Conservation (phyloP, 1,284 basidiomycete genomes). For the Sparassis latifolia region DNA sequence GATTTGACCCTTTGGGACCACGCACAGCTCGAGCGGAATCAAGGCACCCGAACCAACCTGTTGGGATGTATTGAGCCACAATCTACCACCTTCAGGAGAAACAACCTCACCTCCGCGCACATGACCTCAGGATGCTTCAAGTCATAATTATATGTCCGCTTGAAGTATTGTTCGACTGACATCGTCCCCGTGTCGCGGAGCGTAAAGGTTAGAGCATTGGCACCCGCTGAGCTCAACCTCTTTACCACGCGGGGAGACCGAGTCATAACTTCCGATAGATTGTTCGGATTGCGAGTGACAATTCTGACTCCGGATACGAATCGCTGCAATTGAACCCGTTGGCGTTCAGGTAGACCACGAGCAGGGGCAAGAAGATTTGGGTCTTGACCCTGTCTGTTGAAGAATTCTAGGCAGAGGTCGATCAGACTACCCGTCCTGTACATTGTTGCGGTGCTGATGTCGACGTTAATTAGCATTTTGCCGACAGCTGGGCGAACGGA, state of each 20-base stretch:
- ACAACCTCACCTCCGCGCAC: conserved; percentile 50
- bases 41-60: conserved; percentile 63
- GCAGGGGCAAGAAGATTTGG: conserved; percentile 36
- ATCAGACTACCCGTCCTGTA: conserved; percentile 50
- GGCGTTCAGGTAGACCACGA: conserved; percentile 47
- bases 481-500: conserved; percentile 65
- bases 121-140: conserved; percentile 51
- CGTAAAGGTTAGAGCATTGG: conserved; percentile 45
- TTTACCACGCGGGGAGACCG: conserved; percentile 35
- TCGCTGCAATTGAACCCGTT: conserved; percentile 51
- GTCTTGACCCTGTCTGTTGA: conserved; percentile 32
- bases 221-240: conserved; percentile 43
- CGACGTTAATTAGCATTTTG: conserved; percentile 68
- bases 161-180: conserved; percentile 60
- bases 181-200: conserved; percentile 45
- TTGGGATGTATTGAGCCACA: conserved; percentile 32
- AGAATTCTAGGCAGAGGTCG: conserved; percentile 49
- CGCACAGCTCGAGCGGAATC: conserved; percentile 64
- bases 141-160: conserved; percentile 38
- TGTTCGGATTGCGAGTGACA: conserved; percentile 29
- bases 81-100: background rate
- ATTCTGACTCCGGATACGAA: conserved; percentile 57
- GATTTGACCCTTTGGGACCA: conserved; percentile 61
- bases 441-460: conserved; percentile 73
- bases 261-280: background rate